These are phyloP conservation scores for Diplodia corticola DNA, from an alignment of 2,329 filamentous ascomycete species.

Conservation along the genomic window DNA sequence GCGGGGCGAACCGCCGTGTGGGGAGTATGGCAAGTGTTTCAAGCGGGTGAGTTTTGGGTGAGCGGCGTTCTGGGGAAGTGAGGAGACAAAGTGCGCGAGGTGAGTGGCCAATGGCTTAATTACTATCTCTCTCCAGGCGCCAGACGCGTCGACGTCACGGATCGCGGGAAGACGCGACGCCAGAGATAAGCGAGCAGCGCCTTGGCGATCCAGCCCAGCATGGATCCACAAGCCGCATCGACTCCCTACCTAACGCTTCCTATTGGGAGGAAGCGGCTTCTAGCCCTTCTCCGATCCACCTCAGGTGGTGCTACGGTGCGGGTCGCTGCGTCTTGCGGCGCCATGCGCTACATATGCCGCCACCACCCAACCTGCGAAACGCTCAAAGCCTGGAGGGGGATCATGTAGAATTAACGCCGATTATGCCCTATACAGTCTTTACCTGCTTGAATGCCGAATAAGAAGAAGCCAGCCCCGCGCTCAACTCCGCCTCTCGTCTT, in stretches of 20 bases:
- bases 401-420: slow-evolving; percentile 13
- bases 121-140: not conserved
- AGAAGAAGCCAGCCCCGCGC: not conserved
- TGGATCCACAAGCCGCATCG: slow-evolving; percentile 6
- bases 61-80: not conserved
- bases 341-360: not conserved
- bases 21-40: not conserved
- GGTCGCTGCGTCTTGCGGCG: not conserved
- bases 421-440: slow-evolving; percentile 22
- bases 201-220: slow-evolving; percentile 11
- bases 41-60: not conserved
- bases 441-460: not conserved
- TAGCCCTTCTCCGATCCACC: not conserved
- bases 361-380: not conserved
- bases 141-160: slow-evolving; percentile 23
- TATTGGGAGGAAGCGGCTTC: not conserved
- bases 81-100: not conserved
- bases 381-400: not conserved
- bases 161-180: slow-evolving; percentile 23
- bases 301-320: not conserved
- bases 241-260: not conserved
- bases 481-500: slow-evolving; percentile 67
- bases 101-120: slow-evolving; percentile 23
- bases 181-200: slow-evolving; percentile 12
- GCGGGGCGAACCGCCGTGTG: not conserved